Evolutionary conservation across 164 flowering plant genomes (phyloP).

Genomic region (Taxillus chinensis): DNA sequence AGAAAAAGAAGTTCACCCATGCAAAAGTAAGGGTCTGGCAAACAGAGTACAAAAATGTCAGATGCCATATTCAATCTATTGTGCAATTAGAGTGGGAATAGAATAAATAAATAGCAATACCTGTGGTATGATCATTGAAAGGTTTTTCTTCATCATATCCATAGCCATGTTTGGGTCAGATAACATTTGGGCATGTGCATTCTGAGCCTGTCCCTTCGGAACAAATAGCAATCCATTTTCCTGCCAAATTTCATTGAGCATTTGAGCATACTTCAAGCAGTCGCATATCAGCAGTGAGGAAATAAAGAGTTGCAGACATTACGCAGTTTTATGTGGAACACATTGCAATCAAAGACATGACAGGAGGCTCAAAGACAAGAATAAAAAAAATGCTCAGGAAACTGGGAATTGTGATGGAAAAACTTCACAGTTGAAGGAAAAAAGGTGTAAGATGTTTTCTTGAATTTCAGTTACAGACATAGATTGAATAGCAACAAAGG

Average conservation of each 20-base stretch:
- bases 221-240: slow-evolving; percentile 86
- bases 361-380: too few relatives aligned
- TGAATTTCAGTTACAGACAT: too few relatives aligned
- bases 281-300: too few relatives aligned
- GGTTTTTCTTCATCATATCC: slow-evolving; percentile 99
- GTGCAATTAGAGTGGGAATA: neutral
- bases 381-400: too few relatives aligned
- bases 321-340: too few relatives aligned
- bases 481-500: too few relatives aligned
- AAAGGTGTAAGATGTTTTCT: too few relatives aligned
- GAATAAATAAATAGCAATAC: slow-evolving; percentile 20
- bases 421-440: too few relatives aligned
- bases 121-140: slow-evolving; percentile 98
- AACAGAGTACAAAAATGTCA: slow-evolving; percentile 8
- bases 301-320: neutral
- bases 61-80: slow-evolving; percentile 4
- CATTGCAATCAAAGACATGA: too few relatives aligned
- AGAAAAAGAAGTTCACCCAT: slow-evolving; percentile 98
- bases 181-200: slow-evolving; percentile 95
- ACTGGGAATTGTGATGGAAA: too few relatives aligned
- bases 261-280: neutral
- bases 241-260: slow-evolving; percentile 27
- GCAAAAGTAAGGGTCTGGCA: slow-evolving; percentile 96
- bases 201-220: slow-evolving; percentile 82
- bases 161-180: slow-evolving; percentile 99